Evolutionary conservation across 495 filamentous ascomycete species (phyloP).

Genomic region (Aspergillus conjunctus): DNA sequence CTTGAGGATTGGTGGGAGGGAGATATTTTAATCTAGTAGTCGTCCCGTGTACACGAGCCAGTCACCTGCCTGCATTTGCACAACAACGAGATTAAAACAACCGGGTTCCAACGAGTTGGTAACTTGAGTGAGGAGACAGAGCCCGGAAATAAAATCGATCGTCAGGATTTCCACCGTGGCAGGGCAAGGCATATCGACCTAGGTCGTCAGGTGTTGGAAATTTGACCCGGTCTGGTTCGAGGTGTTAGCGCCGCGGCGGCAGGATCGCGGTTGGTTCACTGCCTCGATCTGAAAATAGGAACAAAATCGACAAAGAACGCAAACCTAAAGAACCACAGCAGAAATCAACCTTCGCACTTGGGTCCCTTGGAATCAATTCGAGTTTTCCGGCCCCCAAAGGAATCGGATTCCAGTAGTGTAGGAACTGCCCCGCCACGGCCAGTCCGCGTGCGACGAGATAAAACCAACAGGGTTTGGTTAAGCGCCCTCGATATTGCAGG

Average conservation of each 20-base stretch:
- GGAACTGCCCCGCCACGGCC: conserved; percentile 6
- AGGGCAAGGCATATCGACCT: conserved; percentile 10
- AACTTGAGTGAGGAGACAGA: background rate
- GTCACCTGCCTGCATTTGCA: conserved; percentile 7
- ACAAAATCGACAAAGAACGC: background rate
- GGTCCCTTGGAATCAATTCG: background rate
- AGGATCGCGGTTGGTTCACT: conserved; percentile 4
- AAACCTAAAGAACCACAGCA: background rate
- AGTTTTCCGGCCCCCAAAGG: conserved; percentile 1
- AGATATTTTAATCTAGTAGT: conserved; percentile 13
- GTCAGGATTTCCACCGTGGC: background rate
- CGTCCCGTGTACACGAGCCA: background rate
- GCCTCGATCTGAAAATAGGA: background rate
- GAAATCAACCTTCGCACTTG: background rate
- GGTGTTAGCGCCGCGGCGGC: conserved; percentile 3
- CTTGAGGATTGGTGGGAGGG: conserved; percentile 40
- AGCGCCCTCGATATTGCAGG: conserved; percentile 23
- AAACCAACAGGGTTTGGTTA: conserved; percentile 22
- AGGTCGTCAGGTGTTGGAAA: conserved; percentile 1
- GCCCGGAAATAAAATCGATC: background rate
- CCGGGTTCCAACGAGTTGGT: conserved; percentile 1
- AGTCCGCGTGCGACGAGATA: background rate
- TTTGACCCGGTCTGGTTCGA: background rate
- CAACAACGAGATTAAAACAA: background rate
- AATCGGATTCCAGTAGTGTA: background rate